A percentile compares a stretch with the other conserved stretches of the same genome.
These are phyloP conservation scores for Talaromyces sp. DNA, from an alignment of 2,329 filamentous ascomycete genomes.

Conservation along the genomic window DNA sequence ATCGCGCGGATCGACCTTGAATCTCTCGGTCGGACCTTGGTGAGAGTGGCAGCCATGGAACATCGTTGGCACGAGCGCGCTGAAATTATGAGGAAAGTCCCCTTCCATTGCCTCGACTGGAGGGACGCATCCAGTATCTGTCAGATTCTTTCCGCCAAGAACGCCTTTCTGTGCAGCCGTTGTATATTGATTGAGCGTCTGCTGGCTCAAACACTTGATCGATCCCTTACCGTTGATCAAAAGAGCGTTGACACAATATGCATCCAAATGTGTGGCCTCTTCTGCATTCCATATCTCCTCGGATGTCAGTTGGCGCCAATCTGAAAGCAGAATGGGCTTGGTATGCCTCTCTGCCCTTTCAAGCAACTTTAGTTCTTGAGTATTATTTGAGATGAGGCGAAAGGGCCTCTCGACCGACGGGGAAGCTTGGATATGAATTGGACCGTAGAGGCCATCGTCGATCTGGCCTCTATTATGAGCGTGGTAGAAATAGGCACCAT, in stretches of 20 bases:
- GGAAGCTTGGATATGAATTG: slow-evolving; percentile 37
- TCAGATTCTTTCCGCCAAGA: slow-evolving; percentile 1
- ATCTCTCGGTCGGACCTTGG: background rate
- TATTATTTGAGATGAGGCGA: slow-evolving; percentile 48
- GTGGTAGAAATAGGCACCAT: slow-evolving; percentile 41
- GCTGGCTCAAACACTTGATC: slow-evolving; percentile 20
- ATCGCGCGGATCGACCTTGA: background rate
- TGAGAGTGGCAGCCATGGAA: background rate
- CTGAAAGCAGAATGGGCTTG: slow-evolving; percentile 55
- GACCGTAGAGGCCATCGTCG: slow-evolving; percentile 62
- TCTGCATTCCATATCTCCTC: slow-evolving; percentile 36
- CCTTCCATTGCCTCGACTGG: background rate
- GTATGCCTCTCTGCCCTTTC: slow-evolving; percentile 52
- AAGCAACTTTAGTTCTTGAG: slow-evolving; percentile 48
- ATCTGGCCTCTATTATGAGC: slow-evolving; percentile 59
- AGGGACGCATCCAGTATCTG: slow-evolving; percentile 1
- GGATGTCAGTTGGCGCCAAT: slow-evolving; percentile 61
- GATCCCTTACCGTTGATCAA: slow-evolving; percentile 24
- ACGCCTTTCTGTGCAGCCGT: slow-evolving; percentile 4
- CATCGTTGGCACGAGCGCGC: background rate
- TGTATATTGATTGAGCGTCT: slow-evolving; percentile 11
- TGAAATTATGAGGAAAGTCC: background rate
- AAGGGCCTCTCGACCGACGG: slow-evolving; percentile 40
- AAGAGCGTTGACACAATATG: slow-evolving; percentile 11
- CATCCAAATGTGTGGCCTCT: background rate